Evolutionary conservation across 2,329 filamentous ascomycete species (phyloP).

Genomic region (Alternaria longipes): DNA sequence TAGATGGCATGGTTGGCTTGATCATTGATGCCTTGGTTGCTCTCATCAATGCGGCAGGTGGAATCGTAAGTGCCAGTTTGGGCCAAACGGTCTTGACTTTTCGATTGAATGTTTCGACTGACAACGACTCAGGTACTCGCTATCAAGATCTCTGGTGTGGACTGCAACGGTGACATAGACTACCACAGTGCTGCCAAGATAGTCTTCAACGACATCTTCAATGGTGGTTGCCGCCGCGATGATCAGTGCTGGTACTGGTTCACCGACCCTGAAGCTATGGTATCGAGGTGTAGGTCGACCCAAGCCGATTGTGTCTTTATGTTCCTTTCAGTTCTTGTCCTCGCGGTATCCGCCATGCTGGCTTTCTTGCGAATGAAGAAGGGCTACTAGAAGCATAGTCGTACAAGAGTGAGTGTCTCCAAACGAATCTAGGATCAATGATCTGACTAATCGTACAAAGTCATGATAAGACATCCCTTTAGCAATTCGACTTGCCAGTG

Average conservation of each 20-base stretch:
- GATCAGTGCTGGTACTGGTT: neutral
- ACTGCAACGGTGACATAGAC: constrained; percentile 11
- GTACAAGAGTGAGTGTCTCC: neutral
- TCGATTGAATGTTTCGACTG: neutral
- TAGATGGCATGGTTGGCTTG: constrained; percentile 3
- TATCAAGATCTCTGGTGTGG: constrained; percentile 27
- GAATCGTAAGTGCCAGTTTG: constrained; percentile 4
- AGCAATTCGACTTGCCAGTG: neutral
- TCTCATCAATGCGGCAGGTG: constrained; percentile 9
- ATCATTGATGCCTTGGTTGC: constrained; percentile 1
- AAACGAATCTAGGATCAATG: neutral
- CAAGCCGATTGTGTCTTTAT: constrained; percentile 40
- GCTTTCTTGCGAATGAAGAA: constrained; percentile 22
- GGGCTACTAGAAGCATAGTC: constrained; percentile 13
- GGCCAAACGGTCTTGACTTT: neutral
- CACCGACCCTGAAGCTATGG: neutral
- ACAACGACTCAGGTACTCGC: constrained; percentile 27
- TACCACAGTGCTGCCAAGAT: constrained; percentile 8
- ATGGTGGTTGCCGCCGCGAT: constrained; percentile 20
- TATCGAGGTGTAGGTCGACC: constrained; percentile 28
- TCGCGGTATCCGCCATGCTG: constrained; percentile 22
- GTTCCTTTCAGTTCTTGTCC: constrained; percentile 30
- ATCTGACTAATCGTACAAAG: neutral
- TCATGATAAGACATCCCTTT: neutral
- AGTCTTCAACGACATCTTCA: constrained; percentile 24